These are phyloP conservation scores for Apophysomyces trapeziformis DNA, from an alignment of 371 early-diverging fungal genomes.

Conservation along the genomic window DNA sequence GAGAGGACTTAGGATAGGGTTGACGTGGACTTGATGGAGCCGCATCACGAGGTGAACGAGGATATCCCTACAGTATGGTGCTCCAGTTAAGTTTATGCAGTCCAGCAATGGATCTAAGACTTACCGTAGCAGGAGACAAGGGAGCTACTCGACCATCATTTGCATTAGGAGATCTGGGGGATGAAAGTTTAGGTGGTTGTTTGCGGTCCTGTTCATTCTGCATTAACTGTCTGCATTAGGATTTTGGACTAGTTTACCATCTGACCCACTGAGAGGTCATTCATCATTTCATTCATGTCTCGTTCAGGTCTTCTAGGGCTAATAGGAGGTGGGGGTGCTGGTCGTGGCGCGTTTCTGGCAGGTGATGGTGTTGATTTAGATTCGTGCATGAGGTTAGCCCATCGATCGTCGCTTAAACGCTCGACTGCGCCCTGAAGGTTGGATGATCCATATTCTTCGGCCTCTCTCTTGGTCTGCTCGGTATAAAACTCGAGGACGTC, in stretches of 20 bases:
- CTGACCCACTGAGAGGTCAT: constrained; percentile 24
- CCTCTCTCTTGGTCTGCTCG: constrained; percentile 63
- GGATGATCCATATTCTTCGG: constrained; percentile 45
- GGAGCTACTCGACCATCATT: constrained; percentile 16
- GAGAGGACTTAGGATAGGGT: constrained; percentile 12
- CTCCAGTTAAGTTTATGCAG: neutral
- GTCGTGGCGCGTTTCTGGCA: constrained; percentile 22
- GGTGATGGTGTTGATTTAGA: constrained; percentile 1
- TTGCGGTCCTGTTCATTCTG: constrained; percentile 7
- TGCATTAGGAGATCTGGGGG: constrained; percentile 3
- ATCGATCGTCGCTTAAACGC: constrained; percentile 47
- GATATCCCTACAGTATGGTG: constrained; percentile 14
- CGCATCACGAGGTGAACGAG: constrained; percentile 22
- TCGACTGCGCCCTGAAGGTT: constrained; percentile 46
- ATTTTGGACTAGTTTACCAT: neutral
- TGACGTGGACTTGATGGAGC: constrained; percentile 11
- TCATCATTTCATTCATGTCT: constrained; percentile 33
- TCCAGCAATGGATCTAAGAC: neutral
- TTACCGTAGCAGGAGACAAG: constrained; percentile 28
- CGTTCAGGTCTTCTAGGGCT: constrained; percentile 16
- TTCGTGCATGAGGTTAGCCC: constrained; percentile 49
- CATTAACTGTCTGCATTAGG: neutral
- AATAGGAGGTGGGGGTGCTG: constrained; percentile 30
- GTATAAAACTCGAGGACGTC: constrained; percentile 96
- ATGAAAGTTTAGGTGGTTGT: constrained; percentile 12